phyloP scores from a whole-genome alignment of 495 filamentous ascomycete genomes.

The Penicillium nucicola region DNA sequence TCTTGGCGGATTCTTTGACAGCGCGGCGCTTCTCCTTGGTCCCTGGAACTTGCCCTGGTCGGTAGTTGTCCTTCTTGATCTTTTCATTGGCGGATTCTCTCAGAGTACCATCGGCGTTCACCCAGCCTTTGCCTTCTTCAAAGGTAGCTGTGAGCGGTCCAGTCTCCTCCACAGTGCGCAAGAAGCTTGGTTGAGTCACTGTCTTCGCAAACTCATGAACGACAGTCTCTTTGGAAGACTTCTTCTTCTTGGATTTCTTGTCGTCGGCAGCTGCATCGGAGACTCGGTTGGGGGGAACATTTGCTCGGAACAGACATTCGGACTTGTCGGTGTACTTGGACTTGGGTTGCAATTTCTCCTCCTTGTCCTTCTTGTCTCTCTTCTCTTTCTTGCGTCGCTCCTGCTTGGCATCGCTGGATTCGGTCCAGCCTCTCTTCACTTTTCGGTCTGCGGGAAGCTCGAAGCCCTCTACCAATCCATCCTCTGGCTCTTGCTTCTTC shows the following conservation, averaged over 20 bases:
- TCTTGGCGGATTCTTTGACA: constrained; percentile 1
- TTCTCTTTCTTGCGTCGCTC: constrained; percentile 46
- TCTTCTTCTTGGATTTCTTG: constrained; percentile 49
- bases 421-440: constrained; percentile 90
- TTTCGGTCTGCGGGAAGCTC: constrained; percentile 70
- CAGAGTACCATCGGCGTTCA: constrained; percentile 73
- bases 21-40: constrained; percentile 34
- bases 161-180: constrained; percentile 47
- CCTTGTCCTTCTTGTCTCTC: constrained; percentile 50
- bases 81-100: constrained; percentile 55
- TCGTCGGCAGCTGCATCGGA: constrained; percentile 25
- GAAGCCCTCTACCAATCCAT: constrained; percentile 62
- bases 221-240: constrained; percentile 52
- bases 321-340: constrained; percentile 76
- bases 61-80: constrained; percentile 29
- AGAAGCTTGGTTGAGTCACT: constrained; percentile 72
- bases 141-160: constrained; percentile 32
- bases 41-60: constrained; percentile 34
- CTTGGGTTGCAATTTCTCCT: constrained; percentile 55
- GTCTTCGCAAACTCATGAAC: constrained; percentile 83
- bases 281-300: constrained; percentile 59
- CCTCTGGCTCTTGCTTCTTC: constrained; percentile 58
- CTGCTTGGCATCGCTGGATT: constrained; percentile 51
- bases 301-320: constrained; percentile 82
- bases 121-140: constrained; percentile 79